Evolutionary conservation across 768 basidiomycete species (phyloP), one percentile per base, ranked within the genome.

Genomic region (Hygrophoropsis aurantiaca): DNA sequence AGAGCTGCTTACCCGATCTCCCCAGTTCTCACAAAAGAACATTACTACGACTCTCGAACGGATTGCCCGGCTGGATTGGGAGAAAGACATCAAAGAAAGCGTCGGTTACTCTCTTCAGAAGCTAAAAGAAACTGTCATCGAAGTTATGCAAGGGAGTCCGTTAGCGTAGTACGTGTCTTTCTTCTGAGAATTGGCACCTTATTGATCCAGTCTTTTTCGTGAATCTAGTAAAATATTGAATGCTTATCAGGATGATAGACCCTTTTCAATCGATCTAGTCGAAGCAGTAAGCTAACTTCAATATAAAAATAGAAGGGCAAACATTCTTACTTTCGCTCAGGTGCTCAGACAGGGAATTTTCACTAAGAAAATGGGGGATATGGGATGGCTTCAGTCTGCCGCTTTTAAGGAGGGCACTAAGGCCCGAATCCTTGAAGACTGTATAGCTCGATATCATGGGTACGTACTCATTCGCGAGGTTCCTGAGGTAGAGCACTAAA

Each of bases 401-500:
- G 72, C 66, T 39, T 81, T 82, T 46, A 52, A 41, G 5, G 51
- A 49, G 8, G 60, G 64, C 27, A 68, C 75, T 26, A 71, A 72
- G 49, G 40, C 63, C 5, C 47, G 46, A 36, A 72, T 73, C 4
- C 61, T 84, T 10, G 66, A 74, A 8, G 77, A 80, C 47, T 71
- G 74, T 1, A 62, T 80, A 21, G 71, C 77, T 6, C 67, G 83
- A 52, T 85, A 85, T 57, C 82, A 84, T 51, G 80, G 76, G 78
- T 81, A 59, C 26, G 70, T 56, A 27, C 25, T 9, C 8, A 11
- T 32, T 30, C 16, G 7, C 7, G 27, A 6, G 13, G 27, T 13
- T 7, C 13, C 27, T 30, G 13, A 6, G 27, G 13, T 30, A 7
- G 20, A 21, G 16, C 7, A 8, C 36, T 38, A 7, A 38, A 7